Evolutionary conservation across 768 basidiomycete genomes (phyloP).

Genomic region (Aureoboletus auriporus): DNA sequence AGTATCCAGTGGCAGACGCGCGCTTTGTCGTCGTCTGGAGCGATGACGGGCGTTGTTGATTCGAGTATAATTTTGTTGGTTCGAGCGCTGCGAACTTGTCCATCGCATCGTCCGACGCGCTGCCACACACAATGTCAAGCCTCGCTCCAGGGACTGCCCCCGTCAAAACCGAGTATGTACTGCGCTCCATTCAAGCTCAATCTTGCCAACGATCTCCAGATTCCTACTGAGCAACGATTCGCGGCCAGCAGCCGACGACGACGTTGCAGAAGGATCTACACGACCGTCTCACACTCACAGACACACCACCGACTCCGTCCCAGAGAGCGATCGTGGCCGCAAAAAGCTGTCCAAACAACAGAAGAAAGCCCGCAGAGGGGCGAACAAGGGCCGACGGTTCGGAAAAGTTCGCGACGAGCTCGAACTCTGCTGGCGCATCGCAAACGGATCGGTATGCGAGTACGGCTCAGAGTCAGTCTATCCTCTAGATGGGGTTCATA

Average conservation of each 20-base stretch:
- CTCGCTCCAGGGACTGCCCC: constrained; percentile 45
- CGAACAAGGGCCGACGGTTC: constrained; percentile 82
- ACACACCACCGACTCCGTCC: constrained; percentile 24
- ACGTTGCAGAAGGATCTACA: constrained; percentile 60
- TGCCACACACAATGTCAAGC: constrained; percentile 7
- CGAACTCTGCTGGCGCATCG: constrained; percentile 79
- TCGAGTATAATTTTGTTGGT: constrained; percentile 56
- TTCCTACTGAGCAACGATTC: constrained; percentile 34
- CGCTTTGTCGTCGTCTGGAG: constrained; percentile 7
- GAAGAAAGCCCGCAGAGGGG: constrained; percentile 71
- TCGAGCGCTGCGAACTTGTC: constrained; percentile 87
- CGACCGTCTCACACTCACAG: constrained; percentile 20
- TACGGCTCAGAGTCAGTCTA: constrained; percentile 58
- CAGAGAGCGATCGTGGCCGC: constrained; percentile 30
- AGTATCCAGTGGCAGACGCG: constrained; percentile 3
- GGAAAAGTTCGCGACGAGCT: constrained; percentile 74
- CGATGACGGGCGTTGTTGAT: constrained; percentile 20
- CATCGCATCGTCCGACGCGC: constrained; percentile 38
- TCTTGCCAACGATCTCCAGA: constrained; percentile 25
- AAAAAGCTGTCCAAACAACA: constrained; percentile 56
- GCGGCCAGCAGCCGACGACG: constrained; percentile 43
- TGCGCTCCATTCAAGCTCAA: neutral
- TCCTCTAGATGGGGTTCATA: neutral
- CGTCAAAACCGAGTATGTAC: constrained; percentile 48
- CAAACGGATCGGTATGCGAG: constrained; percentile 66